phyloP scores from a whole-genome alignment of 257 asterid species.

The Przewalskia tangutica region DNA sequence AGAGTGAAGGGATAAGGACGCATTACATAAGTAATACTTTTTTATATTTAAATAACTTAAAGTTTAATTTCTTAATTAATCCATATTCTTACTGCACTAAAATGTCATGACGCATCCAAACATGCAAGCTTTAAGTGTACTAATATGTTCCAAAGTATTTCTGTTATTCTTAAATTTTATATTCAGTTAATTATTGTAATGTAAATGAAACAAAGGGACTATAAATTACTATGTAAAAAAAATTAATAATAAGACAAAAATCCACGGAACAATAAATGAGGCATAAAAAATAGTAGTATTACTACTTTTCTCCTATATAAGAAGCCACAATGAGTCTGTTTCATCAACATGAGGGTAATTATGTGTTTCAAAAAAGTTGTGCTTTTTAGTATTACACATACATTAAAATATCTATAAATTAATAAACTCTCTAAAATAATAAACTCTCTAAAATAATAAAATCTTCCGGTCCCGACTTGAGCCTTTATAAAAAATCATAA shows the following conservation, averaged over 20 bases:
- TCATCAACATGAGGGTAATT: too few species aligned
- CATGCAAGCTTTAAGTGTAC: background rate
- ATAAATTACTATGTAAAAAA: background rate
- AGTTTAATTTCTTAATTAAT: background rate
- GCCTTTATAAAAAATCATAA: too few species aligned
- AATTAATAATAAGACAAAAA: background rate
- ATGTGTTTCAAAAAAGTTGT: too few species aligned
- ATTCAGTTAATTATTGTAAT: background rate
- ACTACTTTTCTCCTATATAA: too few species aligned
- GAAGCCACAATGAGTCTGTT: too few species aligned
- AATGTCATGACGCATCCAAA: background rate
- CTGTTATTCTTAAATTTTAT: background rate
- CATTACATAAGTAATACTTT: background rate
- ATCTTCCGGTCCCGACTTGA: too few species aligned
- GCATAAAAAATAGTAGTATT: background rate
- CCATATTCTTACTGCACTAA: background rate
- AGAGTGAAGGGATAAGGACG: background rate
- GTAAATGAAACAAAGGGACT: too few species aligned
- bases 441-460: too few species aligned
- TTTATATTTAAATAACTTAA: too few species aligned
- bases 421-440: too few species aligned
- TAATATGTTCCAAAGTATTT: background rate
- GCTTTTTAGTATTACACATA: too few species aligned
- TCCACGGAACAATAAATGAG: background rate
- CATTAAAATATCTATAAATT: too few species aligned